phyloP scores from a whole-genome alignment of 116 monocot genomes.

The Posidonia oceanica region DNA sequence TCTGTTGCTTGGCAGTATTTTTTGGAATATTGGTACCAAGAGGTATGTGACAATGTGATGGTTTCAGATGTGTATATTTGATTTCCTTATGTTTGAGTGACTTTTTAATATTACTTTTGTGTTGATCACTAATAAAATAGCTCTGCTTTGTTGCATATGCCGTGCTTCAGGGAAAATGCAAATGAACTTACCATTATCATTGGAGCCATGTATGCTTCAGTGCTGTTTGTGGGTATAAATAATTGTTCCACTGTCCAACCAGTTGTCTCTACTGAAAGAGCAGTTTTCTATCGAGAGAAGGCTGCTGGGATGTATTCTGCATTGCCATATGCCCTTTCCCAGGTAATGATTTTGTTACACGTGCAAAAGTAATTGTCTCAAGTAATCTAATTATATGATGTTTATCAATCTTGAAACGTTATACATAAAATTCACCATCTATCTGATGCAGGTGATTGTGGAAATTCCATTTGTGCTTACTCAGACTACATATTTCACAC shows the following conservation, averaged over 20 bases:
- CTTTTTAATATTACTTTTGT: not conserved
- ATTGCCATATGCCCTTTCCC: constrained; percentile 29
- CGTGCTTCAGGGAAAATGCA: constrained; percentile 11
- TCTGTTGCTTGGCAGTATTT: constrained; percentile 48
- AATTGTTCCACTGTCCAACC: constrained; percentile 73
- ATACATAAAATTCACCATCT: not conserved
- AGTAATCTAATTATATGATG: not conserved
- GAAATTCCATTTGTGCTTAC: constrained; percentile 53
- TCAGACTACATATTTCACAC: constrained; percentile 29
- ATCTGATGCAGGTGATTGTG: constrained; percentile 11
- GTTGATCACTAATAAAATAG: not conserved
- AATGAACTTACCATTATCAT: constrained; percentile 14
- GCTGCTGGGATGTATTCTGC: constrained; percentile 93
- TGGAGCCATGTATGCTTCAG: constrained; percentile 32
- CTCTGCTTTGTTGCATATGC: not conserved
- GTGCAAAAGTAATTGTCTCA: too few relatives aligned
- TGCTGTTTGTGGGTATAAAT: constrained; percentile 64
- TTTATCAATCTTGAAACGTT: not conserved
- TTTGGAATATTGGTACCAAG: constrained; percentile 49
- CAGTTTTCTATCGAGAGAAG: constrained; percentile 71
- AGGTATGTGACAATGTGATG: constrained; percentile 4
- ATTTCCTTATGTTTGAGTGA: not conserved
- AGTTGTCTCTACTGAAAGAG: constrained; percentile 53
- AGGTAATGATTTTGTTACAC: not conserved
- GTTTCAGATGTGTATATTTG: not conserved